Percentiles rank a stretch among this genome's conserved stretches.
Evolutionary conservation across 2,329 filamentous ascomycete genomes (phyloP).

Genomic region (Diaporthe batatas): DNA sequence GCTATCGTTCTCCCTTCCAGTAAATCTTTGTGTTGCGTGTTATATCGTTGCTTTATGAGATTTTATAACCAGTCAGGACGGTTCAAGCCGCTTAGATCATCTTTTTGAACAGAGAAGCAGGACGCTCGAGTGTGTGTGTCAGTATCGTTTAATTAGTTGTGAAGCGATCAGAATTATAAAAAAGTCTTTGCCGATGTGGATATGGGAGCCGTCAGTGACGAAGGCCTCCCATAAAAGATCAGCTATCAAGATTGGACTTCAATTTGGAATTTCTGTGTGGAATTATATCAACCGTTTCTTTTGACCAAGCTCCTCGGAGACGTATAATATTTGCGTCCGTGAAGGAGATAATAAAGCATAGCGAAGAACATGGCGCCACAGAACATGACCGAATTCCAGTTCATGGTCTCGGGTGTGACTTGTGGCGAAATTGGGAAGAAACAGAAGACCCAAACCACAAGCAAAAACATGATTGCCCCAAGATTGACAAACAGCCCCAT

Average conservation of each 20-base stretch:
- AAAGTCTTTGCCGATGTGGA: not conserved
- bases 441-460: slow-evolving; percentile 60
- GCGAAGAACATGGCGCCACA: slow-evolving; percentile 54
- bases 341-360: slow-evolving; percentile 54
- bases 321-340: slow-evolving; percentile 46
- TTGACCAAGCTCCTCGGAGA: slow-evolving; percentile 45
- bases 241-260: too few species aligned
- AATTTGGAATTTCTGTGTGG: too few species aligned
- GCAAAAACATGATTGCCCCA: slow-evolving; percentile 59
- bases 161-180: too few species aligned
- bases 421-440: slow-evolving; percentile 59
- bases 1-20: accelerated
- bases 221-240: not conserved
- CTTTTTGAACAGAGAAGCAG: too few species aligned
- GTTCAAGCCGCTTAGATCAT: too few species aligned
- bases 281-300: slow-evolving; percentile 31
- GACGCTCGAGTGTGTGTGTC: too few species aligned
- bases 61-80: too few species aligned
- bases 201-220: not conserved
- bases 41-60: too few species aligned
- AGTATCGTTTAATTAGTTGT: too few species aligned
- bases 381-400: slow-evolving; percentile 64
- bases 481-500: slow-evolving; percentile 58
- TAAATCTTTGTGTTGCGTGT: too few species aligned
- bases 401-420: slow-evolving; percentile 58